A percentile compares a stretch with the other conserved stretches of the same genome.
Evolutionary conservation across 2,329 filamentous ascomycete genomes (phyloP).

Genomic region (Neurospora crassa): DNA sequence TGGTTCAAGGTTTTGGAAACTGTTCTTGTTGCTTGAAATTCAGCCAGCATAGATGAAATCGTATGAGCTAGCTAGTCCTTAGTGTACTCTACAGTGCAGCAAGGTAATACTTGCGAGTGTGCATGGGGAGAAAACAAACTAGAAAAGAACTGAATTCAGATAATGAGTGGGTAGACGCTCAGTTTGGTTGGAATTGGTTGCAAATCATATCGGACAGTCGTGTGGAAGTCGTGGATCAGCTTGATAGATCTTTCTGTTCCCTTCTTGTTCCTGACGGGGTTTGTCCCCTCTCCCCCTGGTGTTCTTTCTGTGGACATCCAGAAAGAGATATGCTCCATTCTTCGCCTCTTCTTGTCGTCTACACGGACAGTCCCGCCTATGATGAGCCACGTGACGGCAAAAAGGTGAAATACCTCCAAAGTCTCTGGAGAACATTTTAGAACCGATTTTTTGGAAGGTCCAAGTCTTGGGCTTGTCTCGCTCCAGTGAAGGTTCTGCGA

Average conservation of each 20-base stretch:
- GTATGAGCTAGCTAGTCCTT: too few relatives aligned
- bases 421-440: too few relatives aligned
- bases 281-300: neutral
- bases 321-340: neutral
- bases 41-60: neutral
- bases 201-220: neutral
- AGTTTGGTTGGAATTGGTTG: neutral
- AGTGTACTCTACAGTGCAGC: neutral
- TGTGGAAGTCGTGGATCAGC: neutral
- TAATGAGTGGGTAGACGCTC: neutral
- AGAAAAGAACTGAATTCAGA: neutral
- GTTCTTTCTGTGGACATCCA: neutral
- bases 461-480: too few relatives aligned
- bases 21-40: too few relatives aligned
- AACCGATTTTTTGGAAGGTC: too few relatives aligned
- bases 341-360: neutral
- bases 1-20: neutral
- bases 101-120: neutral
- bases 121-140: neutral
- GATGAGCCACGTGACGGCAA: neutral
- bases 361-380: neutral
- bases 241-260: neutral
- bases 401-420: too few relatives aligned
- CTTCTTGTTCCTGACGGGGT: neutral
- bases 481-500: too few relatives aligned